Conservation (phyloP, 2,329 filamentous ascomycete species). For the Biscogniauxia marginata region DNA sequence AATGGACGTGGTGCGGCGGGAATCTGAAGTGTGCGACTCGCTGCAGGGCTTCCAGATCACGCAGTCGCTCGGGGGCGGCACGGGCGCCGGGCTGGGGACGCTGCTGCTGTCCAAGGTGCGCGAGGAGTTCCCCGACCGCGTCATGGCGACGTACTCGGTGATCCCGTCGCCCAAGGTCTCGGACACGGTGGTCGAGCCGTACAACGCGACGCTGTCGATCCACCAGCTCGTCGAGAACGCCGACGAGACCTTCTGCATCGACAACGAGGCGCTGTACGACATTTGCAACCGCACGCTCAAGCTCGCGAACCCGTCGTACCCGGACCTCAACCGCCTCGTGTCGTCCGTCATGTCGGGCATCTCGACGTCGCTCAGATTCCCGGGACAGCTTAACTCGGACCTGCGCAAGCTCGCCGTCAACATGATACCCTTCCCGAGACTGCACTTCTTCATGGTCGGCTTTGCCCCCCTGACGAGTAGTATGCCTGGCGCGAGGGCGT, state of each 20-base stretch:
- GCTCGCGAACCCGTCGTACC: slow-evolving; percentile 97
- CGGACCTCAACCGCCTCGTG: slow-evolving; percentile 98
- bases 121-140: slow-evolving; percentile 99
- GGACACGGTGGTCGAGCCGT: slow-evolving; percentile 98
- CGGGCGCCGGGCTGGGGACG: slow-evolving; percentile 99
- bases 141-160: slow-evolving; percentile 99
- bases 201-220: slow-evolving; percentile 98
- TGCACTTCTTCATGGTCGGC: slow-evolving; percentile 99
- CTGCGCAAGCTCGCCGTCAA: slow-evolving; percentile 99
- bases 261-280: slow-evolving; percentile 99
- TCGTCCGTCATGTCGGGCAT: slow-evolving; percentile 99
- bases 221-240: slow-evolving; percentile 99
- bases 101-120: slow-evolving; percentile 99
- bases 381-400: slow-evolving; percentile 99
- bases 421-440: slow-evolving; percentile 99
- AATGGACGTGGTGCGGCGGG: slow-evolving; percentile 95
- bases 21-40: slow-evolving; percentile 98
- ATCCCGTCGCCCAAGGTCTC: slow-evolving; percentile 99
- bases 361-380: slow-evolving; percentile 98
- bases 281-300: slow-evolving; percentile 99
- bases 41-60: slow-evolving; percentile 99
- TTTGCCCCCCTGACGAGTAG: slow-evolving; percentile 97
- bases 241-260: slow-evolving; percentile 99
- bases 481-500: slow-evolving; percentile 70
- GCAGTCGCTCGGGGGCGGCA: slow-evolving; percentile 99